Evolutionary conservation across 2,329 filamentous ascomycete genomes (phyloP), one percentile per base, ranked within the genome.

Genomic region (Phyllosticta paracitricarpa): DNA sequence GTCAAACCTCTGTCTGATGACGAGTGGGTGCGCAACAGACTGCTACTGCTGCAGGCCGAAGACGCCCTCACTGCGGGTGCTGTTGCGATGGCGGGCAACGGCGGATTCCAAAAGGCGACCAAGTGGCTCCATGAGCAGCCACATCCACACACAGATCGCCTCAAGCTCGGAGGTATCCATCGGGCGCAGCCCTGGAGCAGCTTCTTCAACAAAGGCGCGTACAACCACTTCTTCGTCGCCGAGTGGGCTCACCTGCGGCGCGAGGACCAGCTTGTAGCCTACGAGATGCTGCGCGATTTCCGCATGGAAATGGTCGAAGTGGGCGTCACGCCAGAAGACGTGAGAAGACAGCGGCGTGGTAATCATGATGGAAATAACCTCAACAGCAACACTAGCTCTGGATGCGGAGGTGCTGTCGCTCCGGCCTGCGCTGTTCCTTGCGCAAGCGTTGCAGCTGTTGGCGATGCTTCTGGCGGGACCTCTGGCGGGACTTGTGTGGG

Each of bases 161-260:
- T 75, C 53, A 75, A 73, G 57, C 68, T 77, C 1, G 76, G 75
- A 22, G 75, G 77, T 9, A 76, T 78, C 62, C 73, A 78, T 61
- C 72, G 76, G 26, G 76, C 76, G 0, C 76, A 78, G 30, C 66
- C 66, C 0, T 75, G 71, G 62, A 76, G 74, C 56, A 75, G 77
- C 63, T 67, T 70, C 61, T 77, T 71, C 59, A 74, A 76, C 33
- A 66, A 67, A 35, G 70, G 68, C n/a, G 58, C 54, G 3, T 66
- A 65, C 56, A 60, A 63, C n/a, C 56, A 63, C 33, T 68, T 61
- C 58, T 68, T 68, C 48, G 58, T 64, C 19, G 66, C 67, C 2
- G 33, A 59, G 12, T 68, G 67, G 67, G 66, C 62, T 2, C 57
- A 59, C 51, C 52, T 63, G 3, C 22, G 58, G 5, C 59, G 30